Evolutionary conservation across 495 filamentous ascomycete species (phyloP).

Genomic region (Aspergillus hancockii): DNA sequence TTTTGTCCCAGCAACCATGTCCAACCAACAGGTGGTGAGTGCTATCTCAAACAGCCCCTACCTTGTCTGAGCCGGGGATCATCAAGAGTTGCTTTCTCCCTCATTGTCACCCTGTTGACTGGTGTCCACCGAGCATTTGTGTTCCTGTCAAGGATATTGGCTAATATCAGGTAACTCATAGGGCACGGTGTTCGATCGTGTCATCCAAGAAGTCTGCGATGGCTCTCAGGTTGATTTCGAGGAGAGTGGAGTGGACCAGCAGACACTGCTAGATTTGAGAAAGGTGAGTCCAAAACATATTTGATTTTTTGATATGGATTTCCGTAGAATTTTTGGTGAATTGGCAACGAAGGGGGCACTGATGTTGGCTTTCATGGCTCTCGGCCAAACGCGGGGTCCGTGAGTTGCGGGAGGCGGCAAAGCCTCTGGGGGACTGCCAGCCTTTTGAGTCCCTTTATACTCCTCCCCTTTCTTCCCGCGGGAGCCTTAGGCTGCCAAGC

Average conservation of each 20-base stretch:
- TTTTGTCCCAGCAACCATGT: slow-evolving; percentile 45
- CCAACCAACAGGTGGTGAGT: slow-evolving; percentile 68
- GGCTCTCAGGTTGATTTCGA: slow-evolving; percentile 93
- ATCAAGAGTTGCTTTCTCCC: background rate
- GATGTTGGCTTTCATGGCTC: slow-evolving; percentile 12
- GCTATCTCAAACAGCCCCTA: slow-evolving; percentile 24
- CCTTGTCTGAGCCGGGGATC: slow-evolving; percentile 14
- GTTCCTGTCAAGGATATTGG: slow-evolving; percentile 19
- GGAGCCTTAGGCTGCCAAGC: slow-evolving; percentile 36
- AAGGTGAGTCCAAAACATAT: slow-evolving; percentile 58
- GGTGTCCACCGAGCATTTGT: background rate
- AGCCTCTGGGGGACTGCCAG: slow-evolving; percentile 34
- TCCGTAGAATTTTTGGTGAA: slow-evolving; percentile 14
- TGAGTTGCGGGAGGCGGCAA: slow-evolving; percentile 41
- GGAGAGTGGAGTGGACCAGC: slow-evolving; percentile 87
- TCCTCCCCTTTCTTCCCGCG: slow-evolving; percentile 38
- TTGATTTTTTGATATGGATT: slow-evolving; percentile 14
- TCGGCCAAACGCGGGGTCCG: slow-evolving; percentile 36
- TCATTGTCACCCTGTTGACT: background rate
- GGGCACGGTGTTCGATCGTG: slow-evolving; percentile 82
- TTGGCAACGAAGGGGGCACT: background rate
- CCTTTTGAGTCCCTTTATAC: slow-evolving; percentile 47
- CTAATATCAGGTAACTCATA: slow-evolving; percentile 44
- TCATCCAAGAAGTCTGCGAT: slow-evolving; percentile 90
- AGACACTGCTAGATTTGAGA: slow-evolving; percentile 79